These are phyloP conservation scores for Kondoa subrosea DNA, from an alignment of 768 basidiomycete species.

Conservation along the genomic window DNA sequence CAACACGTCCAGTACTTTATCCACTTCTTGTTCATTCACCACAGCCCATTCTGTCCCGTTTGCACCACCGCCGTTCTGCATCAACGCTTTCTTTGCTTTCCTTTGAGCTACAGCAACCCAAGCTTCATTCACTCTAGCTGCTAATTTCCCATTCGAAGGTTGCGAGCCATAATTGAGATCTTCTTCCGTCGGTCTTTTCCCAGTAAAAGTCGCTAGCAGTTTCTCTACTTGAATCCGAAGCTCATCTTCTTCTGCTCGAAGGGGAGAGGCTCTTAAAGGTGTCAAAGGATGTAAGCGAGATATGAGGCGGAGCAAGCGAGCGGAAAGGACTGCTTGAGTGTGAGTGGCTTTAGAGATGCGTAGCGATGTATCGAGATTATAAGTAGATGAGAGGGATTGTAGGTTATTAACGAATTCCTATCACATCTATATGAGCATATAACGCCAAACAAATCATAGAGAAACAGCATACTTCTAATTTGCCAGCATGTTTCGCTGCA, in stretches of 20 bases:
- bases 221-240: constrained; percentile 4
- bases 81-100: constrained; percentile 12
- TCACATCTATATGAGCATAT: not conserved
- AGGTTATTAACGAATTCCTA: not conserved
- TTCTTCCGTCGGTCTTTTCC: constrained; percentile 5
- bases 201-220: not conserved
- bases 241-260: constrained; percentile 8
- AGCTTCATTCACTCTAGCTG: constrained; percentile 14
- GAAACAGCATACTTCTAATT: not conserved
- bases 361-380: not conserved
- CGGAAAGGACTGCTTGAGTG: constrained; percentile 8
- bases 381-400: not conserved
- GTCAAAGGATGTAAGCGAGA: constrained; percentile 9
- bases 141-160: constrained; percentile 7
- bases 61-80: not conserved
- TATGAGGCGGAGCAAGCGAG: constrained; percentile 9
- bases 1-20: constrained; percentile 18
- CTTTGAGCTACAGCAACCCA: constrained; percentile 19
- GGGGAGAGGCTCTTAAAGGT: not conserved
- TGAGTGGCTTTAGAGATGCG: not conserved
- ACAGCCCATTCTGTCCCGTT: constrained; percentile 13
- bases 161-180: not conserved
- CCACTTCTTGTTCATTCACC: constrained; percentile 12
- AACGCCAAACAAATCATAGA: not conserved
- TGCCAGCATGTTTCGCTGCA: not conserved